Evolutionary conservation across 345 rosid species (phyloP), one percentile per base, ranked within the genome.

Genomic region (Raphanus raphanistrum): DNA sequence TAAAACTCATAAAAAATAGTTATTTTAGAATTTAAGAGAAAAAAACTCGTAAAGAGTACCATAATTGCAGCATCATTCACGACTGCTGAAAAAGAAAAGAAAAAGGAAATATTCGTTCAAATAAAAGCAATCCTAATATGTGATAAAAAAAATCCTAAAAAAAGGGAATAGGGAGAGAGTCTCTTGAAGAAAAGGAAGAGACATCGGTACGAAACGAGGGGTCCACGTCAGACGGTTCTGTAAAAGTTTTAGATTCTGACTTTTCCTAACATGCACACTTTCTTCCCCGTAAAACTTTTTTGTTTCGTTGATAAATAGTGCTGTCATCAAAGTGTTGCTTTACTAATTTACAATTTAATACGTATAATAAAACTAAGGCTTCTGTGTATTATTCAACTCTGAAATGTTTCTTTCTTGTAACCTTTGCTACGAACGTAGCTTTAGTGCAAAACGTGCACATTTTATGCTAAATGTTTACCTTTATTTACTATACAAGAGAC

Each of bases 221-320:
- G 62, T 80, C 89, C 86, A 79, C 79, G 82, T 73, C 71, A 81
- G 71, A 64, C 54, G 67, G 74, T 72, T 75, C 68, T 65, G 17
- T 77, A 66, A 77, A 58, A 73, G 50, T 71, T 68, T 78, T 60
- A 50, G 69, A 66, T 82, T 72, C 81, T 77, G 52, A 72, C 71
- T 73, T 82, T 41, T 54, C 65, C 79, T 61, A 70, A 61, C 79
- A 71, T 65, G 69, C 43, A 60, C 68, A 33, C 57, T 74, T 65
- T 33, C 57, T 26, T 32, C 11, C 43, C 45, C 29, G 27, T 72
- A 8, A 57, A 50, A 21, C 4, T 29, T 61, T 59, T 65, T 31
- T 26, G 45, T 38, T 28, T 77, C 45, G 27, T 48, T 61, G 6
- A 17, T 16, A 32, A 21, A 21, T 21, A 21, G 21, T 28, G 6